These are phyloP conservation scores for Daldinia loculata DNA, from an alignment of 495 filamentous ascomycete species.

Conservation along the genomic window DNA sequence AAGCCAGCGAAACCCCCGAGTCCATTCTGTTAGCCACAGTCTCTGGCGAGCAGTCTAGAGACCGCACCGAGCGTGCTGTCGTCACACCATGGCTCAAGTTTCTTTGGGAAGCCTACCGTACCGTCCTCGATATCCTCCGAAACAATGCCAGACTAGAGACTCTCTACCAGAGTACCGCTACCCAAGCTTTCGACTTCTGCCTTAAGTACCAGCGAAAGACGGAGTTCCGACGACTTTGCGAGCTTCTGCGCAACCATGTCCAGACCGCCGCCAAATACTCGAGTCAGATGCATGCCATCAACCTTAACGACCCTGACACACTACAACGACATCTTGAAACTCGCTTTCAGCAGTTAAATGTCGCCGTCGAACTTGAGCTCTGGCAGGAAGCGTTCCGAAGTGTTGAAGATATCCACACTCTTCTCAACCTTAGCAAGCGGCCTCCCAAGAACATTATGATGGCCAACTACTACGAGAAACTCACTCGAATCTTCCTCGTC, in stretches of 20 bases:
- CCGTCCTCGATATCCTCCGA: conserved; percentile 95
- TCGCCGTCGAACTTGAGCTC: conserved; percentile 95
- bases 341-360: conserved; percentile 97
- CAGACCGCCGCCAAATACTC: conserved; percentile 99
- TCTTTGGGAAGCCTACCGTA: conserved; percentile 99
- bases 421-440: conserved; percentile 97
- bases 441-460: conserved; percentile 99
- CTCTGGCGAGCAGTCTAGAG: conserved; percentile 94
- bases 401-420: conserved; percentile 98
- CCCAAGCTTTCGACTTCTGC: conserved; percentile 98
- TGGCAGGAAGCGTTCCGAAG: conserved; percentile 99
- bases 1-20: conserved; percentile 96
- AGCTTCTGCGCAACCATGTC: conserved; percentile 97
- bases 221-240: conserved; percentile 97
- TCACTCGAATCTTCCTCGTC: conserved; percentile 97
- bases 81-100: conserved; percentile 99
- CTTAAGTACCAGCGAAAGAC: conserved; percentile 98
- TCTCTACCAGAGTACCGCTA: conserved; percentile 97
- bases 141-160: conserved; percentile 98
- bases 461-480: conserved; percentile 99
- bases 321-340: conserved; percentile 97
- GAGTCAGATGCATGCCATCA: conserved; percentile 98
- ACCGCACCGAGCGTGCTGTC: conserved; percentile 96
- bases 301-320: conserved; percentile 96
- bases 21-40: conserved; percentile 97